Conservation (phyloP, 495 filamentous ascomycete genomes). For the Ramalina peruviana region DNA sequence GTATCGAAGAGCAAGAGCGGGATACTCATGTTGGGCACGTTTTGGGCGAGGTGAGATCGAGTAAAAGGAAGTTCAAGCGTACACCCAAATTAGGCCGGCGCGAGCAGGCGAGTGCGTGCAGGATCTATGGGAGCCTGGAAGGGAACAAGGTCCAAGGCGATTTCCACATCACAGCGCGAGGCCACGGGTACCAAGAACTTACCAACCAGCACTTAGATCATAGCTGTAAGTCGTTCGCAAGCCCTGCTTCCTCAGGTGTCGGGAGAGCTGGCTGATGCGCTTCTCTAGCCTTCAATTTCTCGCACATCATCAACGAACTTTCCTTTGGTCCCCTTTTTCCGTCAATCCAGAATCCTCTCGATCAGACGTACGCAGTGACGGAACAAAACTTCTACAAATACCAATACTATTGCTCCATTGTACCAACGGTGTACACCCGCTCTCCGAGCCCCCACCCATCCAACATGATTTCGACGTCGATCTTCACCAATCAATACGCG, state of each 20-base stretch:
- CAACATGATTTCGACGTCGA: constrained; percentile 27
- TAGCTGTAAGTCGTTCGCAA: constrained; percentile 36
- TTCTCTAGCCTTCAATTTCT: constrained; percentile 81
- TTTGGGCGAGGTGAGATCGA: constrained; percentile 29
- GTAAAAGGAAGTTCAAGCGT: constrained; percentile 45
- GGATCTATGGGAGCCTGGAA: constrained; percentile 80
- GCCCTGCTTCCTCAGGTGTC: too few species aligned
- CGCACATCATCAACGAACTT: constrained; percentile 89
- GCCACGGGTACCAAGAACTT: constrained; percentile 79
- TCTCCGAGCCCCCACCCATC: constrained; percentile 20
- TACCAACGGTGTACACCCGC: constrained; percentile 83
- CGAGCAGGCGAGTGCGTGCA: constrained; percentile 47
- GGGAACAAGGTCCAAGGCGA: constrained; percentile 95
- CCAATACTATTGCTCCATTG: constrained; percentile 96
- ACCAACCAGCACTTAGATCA: constrained; percentile 73
- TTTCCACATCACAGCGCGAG: constrained; percentile 92
- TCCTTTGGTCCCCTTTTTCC: constrained; percentile 96
- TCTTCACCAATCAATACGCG: constrained; percentile 96
- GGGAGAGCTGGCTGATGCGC: not conserved
- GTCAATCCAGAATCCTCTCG: constrained; percentile 83
- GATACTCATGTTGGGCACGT: constrained; percentile 41
- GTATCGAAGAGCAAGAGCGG: constrained; percentile 39
- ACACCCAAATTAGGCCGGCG: constrained; percentile 52
- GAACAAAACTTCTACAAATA: constrained; percentile 75
- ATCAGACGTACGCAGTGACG: constrained; percentile 72